phyloP scores from a whole-genome alignment of 768 basidiomycete genomes.

The Russula dissimulans region DNA sequence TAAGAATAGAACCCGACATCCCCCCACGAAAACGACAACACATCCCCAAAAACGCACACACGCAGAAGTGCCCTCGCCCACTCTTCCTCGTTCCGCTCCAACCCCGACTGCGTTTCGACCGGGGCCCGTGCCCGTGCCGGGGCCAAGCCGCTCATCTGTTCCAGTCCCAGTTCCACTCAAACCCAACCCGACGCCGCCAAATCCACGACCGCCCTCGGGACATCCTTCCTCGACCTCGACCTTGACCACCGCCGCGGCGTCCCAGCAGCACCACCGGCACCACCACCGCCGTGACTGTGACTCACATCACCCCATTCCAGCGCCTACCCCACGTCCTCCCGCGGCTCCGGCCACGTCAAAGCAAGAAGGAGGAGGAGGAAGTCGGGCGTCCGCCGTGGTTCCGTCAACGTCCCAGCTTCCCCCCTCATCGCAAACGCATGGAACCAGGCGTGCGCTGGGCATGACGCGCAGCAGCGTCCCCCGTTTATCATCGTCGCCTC shows the following conservation, averaged over 20 bases:
- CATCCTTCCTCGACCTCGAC: background rate
- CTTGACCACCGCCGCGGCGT: too few relatives aligned
- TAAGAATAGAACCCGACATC: background rate
- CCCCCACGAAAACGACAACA: background rate
- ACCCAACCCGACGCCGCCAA: background rate
- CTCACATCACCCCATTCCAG: background rate
- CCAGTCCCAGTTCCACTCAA: background rate
- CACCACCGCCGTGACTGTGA: too few relatives aligned
- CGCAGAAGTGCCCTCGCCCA: background rate
- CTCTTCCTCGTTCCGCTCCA: background rate
- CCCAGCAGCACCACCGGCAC: background rate
- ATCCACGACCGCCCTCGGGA: background rate
- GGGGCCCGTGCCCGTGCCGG: background rate
- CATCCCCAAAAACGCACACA: background rate
- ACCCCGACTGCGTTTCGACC: background rate
- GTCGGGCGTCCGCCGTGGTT: background rate
- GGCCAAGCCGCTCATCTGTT: too few relatives aligned
- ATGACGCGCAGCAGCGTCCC: conserved; percentile 4
- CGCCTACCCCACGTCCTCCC: background rate
- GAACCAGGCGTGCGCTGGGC: background rate
- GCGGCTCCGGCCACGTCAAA: background rate
- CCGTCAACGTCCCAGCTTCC: background rate
- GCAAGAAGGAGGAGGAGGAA: too few relatives aligned
- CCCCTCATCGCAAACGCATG: background rate
- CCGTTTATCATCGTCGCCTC: background rate